phyloP scores from a whole-genome alignment of 2,329 filamentous ascomycete genomes.

The Ceratocystis eucalypticola region DNA sequence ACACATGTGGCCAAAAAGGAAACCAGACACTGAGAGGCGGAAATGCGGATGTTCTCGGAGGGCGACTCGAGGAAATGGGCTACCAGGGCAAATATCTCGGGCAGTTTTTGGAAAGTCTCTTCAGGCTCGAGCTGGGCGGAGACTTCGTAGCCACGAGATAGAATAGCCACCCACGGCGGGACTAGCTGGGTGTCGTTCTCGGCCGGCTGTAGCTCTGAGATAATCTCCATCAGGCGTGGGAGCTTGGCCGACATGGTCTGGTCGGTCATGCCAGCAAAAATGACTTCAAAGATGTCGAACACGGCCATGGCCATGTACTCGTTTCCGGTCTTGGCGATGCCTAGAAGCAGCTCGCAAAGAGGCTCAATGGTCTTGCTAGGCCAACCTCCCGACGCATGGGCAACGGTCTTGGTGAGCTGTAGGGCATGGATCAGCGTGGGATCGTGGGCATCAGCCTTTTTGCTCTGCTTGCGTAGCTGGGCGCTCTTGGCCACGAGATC shows the following conservation, averaged over 20 bases:
- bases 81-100: conserved; percentile 69
- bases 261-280: conserved; percentile 83
- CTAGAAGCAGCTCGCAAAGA: conserved; percentile 75
- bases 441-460: conserved; percentile 54
- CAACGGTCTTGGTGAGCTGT: conserved; percentile 82
- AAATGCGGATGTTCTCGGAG: conserved; percentile 85
- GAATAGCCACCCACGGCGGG: conserved; percentile 89
- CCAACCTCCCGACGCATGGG: conserved; percentile 80
- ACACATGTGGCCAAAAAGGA: conserved; percentile 88
- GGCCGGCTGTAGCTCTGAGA: conserved; percentile 79
- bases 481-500: conserved; percentile 54
- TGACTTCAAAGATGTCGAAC: conserved; percentile 94
- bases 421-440: conserved; percentile 81
- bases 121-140: conserved; percentile 77
- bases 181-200: conserved; percentile 89
- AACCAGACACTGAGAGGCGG: conserved; percentile 85
- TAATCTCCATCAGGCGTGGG: conserved; percentile 76
- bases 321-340: conserved; percentile 79
- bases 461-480: conserved; percentile 47
- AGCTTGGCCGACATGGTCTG: conserved; percentile 82
- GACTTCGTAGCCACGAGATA: conserved; percentile 89
- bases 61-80: conserved; percentile 71
- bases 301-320: conserved; percentile 93
- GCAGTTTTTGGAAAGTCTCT: conserved; percentile 82
- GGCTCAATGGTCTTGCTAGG: conserved; percentile 90